Conservation (phyloP, 495 filamentous ascomycete genomes). For the Trichocladium uniseriatum region DNA sequence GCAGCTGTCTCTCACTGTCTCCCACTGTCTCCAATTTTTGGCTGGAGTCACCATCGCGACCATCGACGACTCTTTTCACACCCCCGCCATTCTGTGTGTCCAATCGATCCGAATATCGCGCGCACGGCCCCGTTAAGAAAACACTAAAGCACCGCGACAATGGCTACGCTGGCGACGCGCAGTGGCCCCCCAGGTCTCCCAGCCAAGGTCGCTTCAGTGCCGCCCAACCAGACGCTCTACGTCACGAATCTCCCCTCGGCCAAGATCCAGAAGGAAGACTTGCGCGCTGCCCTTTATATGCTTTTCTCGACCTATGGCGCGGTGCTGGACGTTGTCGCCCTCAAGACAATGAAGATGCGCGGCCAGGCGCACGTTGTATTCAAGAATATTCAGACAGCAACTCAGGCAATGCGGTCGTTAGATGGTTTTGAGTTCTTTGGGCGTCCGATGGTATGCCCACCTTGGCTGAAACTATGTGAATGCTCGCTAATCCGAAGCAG, state of each 20-base stretch:
- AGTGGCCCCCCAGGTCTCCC: constrained; percentile 27
- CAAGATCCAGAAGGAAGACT: constrained; percentile 77
- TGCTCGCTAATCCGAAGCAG: constrained; percentile 38
- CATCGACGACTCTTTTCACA: neutral
- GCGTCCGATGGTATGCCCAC: constrained; percentile 62
- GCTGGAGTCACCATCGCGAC: neutral
- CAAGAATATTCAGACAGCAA: constrained; percentile 74
- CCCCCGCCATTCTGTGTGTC: neutral
- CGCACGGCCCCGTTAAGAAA: neutral
- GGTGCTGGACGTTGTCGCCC: constrained; percentile 85
- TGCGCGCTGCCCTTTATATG: constrained; percentile 77
- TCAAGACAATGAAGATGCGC: constrained; percentile 83
- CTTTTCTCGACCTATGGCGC: constrained; percentile 90
- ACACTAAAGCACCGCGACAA: constrained; percentile 15
- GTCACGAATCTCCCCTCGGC: constrained; percentile 70
- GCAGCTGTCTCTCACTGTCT: constrained; percentile 1
- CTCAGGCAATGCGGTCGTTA: constrained; percentile 79
- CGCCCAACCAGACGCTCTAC: constrained; percentile 57
- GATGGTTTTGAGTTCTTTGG: constrained; percentile 85
- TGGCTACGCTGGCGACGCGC: constrained; percentile 30
- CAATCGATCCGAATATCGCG: neutral
- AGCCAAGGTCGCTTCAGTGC: constrained; percentile 36
- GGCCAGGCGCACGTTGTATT: constrained; percentile 93
- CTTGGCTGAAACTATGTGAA: neutral
- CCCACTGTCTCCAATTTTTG: too few species aligned